These are phyloP conservation scores for Aspergillus calidoustus DNA, from an alignment of 2,329 filamentous ascomycete genomes.

Conservation along the genomic window DNA sequence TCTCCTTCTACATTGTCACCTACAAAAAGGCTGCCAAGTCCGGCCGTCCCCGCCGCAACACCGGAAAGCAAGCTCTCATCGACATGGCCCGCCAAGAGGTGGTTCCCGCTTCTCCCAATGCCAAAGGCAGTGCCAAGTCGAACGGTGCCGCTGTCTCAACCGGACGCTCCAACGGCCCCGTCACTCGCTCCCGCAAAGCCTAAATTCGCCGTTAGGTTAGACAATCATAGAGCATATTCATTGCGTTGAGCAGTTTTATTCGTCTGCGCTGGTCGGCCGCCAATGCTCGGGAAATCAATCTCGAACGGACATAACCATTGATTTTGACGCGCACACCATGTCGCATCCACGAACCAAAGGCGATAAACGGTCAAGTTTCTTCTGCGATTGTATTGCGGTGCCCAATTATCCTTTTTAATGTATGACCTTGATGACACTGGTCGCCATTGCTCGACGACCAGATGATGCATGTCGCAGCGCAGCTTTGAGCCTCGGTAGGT, in stretches of 20 bases:
- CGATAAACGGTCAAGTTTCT: slow-evolving; percentile 1
- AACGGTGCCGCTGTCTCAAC: slow-evolving; percentile 42
- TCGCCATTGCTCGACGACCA: slow-evolving; percentile 28
- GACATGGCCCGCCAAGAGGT: slow-evolving; percentile 79
- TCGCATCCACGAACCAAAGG: slow-evolving; percentile 2
- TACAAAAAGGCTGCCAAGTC: slow-evolving; percentile 71
- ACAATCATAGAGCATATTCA: not conserved
- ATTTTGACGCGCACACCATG: not conserved
- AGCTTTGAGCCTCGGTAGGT: slow-evolving; percentile 23
- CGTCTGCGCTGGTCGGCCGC: not conserved
- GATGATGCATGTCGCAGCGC: slow-evolving; percentile 27
- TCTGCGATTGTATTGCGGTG: slow-evolving; percentile 19
- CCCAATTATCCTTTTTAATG: slow-evolving; percentile 32
- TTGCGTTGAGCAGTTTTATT: not conserved
- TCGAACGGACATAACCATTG: not conserved
- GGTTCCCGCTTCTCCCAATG: slow-evolving; percentile 42
- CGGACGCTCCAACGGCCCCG: slow-evolving; percentile 48
- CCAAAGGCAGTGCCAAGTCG: slow-evolving; percentile 35
- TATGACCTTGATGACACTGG: slow-evolving; percentile 36
- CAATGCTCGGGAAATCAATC: not conserved
- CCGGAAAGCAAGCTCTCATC: slow-evolving; percentile 81
- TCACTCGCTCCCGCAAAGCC: slow-evolving; percentile 54
- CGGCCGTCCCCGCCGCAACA: slow-evolving; percentile 55
- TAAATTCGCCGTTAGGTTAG: slow-evolving; percentile 32
- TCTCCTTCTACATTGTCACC: slow-evolving; percentile 97